phyloP scores from a whole-genome alignment of 148 eudicot genomes.

The Chenopodium suecicum region DNA sequence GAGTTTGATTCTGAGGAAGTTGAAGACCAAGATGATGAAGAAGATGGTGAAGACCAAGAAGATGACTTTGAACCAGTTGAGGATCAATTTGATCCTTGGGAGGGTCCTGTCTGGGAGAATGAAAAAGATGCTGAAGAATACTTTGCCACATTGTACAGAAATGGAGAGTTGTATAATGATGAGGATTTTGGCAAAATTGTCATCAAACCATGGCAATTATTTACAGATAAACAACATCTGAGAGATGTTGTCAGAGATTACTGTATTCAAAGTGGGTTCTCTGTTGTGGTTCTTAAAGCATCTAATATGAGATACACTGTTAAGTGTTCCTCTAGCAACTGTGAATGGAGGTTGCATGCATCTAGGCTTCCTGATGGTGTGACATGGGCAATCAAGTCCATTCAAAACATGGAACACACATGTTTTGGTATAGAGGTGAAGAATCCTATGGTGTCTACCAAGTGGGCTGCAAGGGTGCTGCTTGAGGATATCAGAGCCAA shows the following conservation, averaged over 20 bases:
- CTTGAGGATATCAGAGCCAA: too few relatives aligned
- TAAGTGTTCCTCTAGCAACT: background rate
- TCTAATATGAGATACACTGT: background rate
- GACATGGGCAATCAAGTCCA: slow-evolving; percentile 7
- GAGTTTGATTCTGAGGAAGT: background rate
- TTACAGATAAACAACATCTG: background rate
- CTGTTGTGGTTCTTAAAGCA: background rate
- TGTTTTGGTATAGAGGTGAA: too few relatives aligned
- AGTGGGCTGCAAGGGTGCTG: too few relatives aligned
- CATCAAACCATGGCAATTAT: background rate
- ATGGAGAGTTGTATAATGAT: background rate
- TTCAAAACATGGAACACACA: background rate
- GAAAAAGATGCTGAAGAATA: background rate
- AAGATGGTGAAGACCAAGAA: background rate
- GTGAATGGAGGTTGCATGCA: background rate
- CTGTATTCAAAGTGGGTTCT: background rate
- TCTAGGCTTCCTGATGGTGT: background rate
- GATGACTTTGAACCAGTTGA: background rate
- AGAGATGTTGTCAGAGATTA: background rate
- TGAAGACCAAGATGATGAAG: background rate
- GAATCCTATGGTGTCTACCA: too few relatives aligned
- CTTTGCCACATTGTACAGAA: background rate
- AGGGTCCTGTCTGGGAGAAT: background rate
- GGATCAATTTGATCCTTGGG: background rate
- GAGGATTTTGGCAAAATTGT: background rate